These are phyloP conservation scores for Penicillium simplicissimum DNA, from an alignment of 495 filamentous ascomycete genomes.

Conservation along the genomic window DNA sequence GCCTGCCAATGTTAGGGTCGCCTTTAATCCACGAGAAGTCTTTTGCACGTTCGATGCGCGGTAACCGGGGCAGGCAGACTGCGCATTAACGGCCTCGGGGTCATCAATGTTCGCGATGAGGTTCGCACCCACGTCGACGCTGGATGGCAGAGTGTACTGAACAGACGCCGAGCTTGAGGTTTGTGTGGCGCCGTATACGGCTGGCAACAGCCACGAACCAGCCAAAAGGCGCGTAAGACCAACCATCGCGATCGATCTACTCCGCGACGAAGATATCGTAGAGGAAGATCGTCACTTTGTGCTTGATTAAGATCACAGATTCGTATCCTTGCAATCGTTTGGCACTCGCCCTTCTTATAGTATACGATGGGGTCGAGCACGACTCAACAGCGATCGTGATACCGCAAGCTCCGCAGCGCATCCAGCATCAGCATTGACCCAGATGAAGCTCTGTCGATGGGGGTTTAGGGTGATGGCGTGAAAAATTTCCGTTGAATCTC, in stretches of 20 bases:
- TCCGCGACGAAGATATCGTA: conserved; percentile 5
- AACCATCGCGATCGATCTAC: conserved; percentile 28
- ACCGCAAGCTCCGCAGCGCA: background rate
- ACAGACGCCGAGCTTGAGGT: conserved; percentile 23
- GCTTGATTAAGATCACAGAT: background rate
- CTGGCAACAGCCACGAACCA: conserved; percentile 30
- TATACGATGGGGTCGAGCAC: conserved; percentile 6
- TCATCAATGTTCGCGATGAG: conserved; percentile 71
- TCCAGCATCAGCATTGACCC: background rate
- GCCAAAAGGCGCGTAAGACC: conserved; percentile 28
- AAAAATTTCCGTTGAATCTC: conserved; percentile 27
- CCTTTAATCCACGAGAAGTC: conserved; percentile 50
- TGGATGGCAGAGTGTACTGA: conserved; percentile 59
- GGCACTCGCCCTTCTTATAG: conserved; percentile 17
- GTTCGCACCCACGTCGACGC: conserved; percentile 55
- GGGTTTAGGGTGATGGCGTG: conserved; percentile 7
- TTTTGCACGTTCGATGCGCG: conserved; percentile 52
- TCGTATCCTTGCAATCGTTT: background rate
- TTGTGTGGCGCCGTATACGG: conserved; percentile 28
- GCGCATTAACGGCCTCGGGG: conserved; percentile 68
- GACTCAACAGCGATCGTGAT: background rate
- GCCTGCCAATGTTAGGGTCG: conserved; percentile 55
- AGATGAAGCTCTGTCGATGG: conserved; percentile 11
- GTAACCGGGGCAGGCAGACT: conserved; percentile 67
- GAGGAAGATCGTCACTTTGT: conserved; percentile 6